These are phyloP conservation scores for Tricholoma terreum DNA, from an alignment of 768 basidiomycete genomes.

Conservation along the genomic window DNA sequence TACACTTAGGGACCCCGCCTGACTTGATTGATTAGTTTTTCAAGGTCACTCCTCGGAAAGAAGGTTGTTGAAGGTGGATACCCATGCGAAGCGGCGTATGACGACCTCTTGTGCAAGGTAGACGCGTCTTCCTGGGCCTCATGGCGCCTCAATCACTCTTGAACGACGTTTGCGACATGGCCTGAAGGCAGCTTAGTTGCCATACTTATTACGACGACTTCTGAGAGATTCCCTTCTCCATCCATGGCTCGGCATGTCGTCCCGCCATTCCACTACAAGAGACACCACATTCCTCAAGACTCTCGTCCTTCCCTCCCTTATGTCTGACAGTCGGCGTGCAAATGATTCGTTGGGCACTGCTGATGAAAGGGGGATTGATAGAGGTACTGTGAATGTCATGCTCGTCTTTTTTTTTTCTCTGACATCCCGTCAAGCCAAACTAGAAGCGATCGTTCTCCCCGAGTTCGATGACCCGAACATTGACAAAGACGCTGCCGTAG, in stretches of 20 bases:
- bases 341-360: slow-evolving; percentile 19
- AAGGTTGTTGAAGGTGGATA: not conserved
- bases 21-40: not conserved
- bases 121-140: not conserved
- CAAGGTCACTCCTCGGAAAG: not conserved
- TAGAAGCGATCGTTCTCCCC: slow-evolving; percentile 28
- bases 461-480: slow-evolving; percentile 56
- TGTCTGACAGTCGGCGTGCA: slow-evolving; percentile 33
- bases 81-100: slow-evolving; percentile 2
- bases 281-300: slow-evolving; percentile 16
- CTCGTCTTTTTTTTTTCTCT: not conserved
- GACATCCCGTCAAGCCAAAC: slow-evolving; percentile 17
- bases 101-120: not conserved
- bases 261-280: slow-evolving; percentile 27
- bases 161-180: slow-evolving; percentile 6
- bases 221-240: slow-evolving; percentile 7
- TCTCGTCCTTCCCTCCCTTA: slow-evolving; percentile 23
- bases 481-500: slow-evolving; percentile 43
- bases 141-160: not conserved
- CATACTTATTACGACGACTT: slow-evolving; percentile 1
- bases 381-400: slow-evolving; percentile 12
- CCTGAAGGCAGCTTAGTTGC: slow-evolving; percentile 1
- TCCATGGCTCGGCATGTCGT: slow-evolving; percentile 19
- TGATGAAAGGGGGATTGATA: slow-evolving; percentile 26
- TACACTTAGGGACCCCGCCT: too few relatives aligned